Evolutionary conservation across 441 rosid species (phyloP), one percentile per base, ranked within the genome.

Genomic region (Populus tomentosa): DNA sequence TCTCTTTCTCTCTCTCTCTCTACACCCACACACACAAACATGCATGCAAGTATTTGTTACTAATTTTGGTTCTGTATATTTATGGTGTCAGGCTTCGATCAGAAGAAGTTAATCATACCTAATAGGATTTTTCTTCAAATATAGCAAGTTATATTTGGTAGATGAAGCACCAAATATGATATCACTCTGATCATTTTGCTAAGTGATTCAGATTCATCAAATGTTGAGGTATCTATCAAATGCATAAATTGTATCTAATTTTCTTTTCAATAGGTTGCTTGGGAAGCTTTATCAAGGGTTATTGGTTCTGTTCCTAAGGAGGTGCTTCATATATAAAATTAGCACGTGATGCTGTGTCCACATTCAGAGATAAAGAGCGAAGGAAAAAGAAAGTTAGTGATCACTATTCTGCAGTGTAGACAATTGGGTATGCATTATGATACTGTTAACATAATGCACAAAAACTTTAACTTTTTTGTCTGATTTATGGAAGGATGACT

Each of bases 131-230:
- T 91, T 97, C 81, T 95, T 90, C 86, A 92, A 93, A 84, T 89
- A 90, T 84, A 92, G 98, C 97, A 93, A 95, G 83, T 84, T 95
- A 64, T 91, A 92, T 88, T 89, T 97, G 89, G 96, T 86, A 82
- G 98, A 97, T 85, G 99, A 97, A 87, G 92, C 97, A 82, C 93
- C 99, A 67, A 97, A 89, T 83, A 91, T 93, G 95, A 93, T 97
- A 83, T 89, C 99, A 82, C 97, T 69, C 85, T 97, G 86, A 90
- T 97, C 82, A 78, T 97, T 76, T 84, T 95, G 91, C 98, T 95
- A 59, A 93, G 99, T 70, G 99, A 97, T 87, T 80, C 90, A 24
- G 96, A 97, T 80, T 84, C 98, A 69, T 88, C 86, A 69, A 97
- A 98, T 67, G 94, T 97, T 72, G 82, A 76, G 85, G 99, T 97